Evolutionary conservation across 2,329 filamentous ascomycete genomes (phyloP).

Genomic region (Hysterium pulicare): DNA sequence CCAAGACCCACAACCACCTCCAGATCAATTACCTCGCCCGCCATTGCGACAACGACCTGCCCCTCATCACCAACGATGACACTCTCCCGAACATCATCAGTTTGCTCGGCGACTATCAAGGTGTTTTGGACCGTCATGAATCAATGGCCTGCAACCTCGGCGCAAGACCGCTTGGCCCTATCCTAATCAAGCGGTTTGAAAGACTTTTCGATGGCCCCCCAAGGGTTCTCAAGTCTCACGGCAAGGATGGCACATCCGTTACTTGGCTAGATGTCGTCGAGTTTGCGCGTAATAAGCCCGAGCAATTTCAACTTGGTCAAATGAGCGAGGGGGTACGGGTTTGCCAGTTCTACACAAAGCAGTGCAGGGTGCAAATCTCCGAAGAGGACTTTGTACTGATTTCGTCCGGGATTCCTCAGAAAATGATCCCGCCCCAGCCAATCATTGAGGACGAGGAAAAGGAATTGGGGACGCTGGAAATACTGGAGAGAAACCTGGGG

Average conservation of each 20-base stretch:
- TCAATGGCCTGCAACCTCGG: slow-evolving; percentile 82
- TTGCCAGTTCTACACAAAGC: slow-evolving; percentile 80
- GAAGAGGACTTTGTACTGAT: slow-evolving; percentile 87
- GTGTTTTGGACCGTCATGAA: slow-evolving; percentile 78
- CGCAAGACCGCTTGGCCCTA: slow-evolving; percentile 76
- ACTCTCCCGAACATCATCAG: slow-evolving; percentile 70
- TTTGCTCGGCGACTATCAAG: slow-evolving; percentile 78
- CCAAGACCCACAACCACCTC: slow-evolving; percentile 58
- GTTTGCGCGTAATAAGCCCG: slow-evolving; percentile 75
- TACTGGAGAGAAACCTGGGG: slow-evolving; percentile 73
- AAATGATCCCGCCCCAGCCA: slow-evolving; percentile 75
- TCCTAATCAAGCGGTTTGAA: slow-evolving; percentile 82
- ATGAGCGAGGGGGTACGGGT: slow-evolving; percentile 65
- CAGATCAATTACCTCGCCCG: slow-evolving; percentile 68
- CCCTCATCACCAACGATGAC: slow-evolving; percentile 62
- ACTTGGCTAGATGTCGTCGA: slow-evolving; percentile 84
- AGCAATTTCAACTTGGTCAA: slow-evolving; percentile 71
- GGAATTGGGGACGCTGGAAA: slow-evolving; percentile 78
- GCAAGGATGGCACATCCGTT: slow-evolving; percentile 59
- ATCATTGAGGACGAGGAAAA: slow-evolving; percentile 83
- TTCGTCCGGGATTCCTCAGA: slow-evolving; percentile 75
- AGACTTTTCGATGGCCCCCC: slow-evolving; percentile 81
- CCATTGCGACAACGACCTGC: slow-evolving; percentile 59
- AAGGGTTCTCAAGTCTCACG: slow-evolving; percentile 60
- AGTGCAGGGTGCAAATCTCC: slow-evolving; percentile 76